These are phyloP conservation scores for Cucumis hystrix DNA, from an alignment of 306 rosid species.

Conservation along the genomic window DNA sequence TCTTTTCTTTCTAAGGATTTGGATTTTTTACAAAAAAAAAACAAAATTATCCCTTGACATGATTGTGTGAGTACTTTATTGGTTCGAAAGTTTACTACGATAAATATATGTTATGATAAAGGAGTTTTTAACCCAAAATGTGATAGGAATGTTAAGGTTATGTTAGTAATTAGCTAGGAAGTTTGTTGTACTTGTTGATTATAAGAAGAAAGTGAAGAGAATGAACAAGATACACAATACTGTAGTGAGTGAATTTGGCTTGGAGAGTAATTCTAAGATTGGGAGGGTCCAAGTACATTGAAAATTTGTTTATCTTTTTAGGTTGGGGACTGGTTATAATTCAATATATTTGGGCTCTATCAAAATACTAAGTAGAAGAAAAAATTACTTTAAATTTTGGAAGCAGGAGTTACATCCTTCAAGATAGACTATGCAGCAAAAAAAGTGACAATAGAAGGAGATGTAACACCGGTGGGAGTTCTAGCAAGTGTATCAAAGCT, in stretches of 20 bases:
- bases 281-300: too few relatives aligned
- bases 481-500: constrained; percentile 14
- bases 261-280: too few relatives aligned
- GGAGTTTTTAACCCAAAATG: not conserved
- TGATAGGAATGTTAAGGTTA: too few relatives aligned
- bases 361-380: not conserved
- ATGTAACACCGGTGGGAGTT: constrained; percentile 1
- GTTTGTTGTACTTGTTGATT: too few relatives aligned
- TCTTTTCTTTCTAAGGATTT: not conserved
- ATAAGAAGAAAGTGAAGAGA: too few relatives aligned
- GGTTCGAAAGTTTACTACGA: not conserved
- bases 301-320: too few relatives aligned
- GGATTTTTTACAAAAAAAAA: not conserved
- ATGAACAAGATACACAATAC: too few relatives aligned
- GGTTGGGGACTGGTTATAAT: too few relatives aligned
- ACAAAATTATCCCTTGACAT: not conserved
- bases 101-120: not conserved
- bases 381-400: not conserved
- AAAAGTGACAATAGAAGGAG: constrained; percentile 14
- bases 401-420: constrained; percentile 12
- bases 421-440: constrained; percentile 11
- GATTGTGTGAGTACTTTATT: not conserved
- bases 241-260: too few relatives aligned
- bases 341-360: too few relatives aligned
- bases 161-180: too few relatives aligned